Evolutionary conservation across 352 stramenopile genomes (phyloP).

Genomic region (Phytophthora lateralis): DNA sequence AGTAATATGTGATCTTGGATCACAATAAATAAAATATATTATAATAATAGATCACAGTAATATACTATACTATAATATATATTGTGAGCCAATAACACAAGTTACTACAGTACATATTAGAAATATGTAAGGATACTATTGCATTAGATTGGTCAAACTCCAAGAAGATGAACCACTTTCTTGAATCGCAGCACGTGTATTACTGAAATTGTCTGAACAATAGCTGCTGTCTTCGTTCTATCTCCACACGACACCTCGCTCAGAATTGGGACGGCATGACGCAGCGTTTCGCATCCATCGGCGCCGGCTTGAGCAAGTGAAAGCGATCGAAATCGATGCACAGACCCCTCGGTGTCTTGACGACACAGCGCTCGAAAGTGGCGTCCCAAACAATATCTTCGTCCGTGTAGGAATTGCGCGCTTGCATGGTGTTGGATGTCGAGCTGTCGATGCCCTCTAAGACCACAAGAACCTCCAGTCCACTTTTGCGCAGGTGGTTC

Average conservation of each 20-base stretch:
- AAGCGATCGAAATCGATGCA: constrained; percentile 88
- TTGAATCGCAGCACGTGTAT: no score
- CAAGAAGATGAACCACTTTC: no score
- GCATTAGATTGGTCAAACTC: no score
- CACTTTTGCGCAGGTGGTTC: constrained; percentile 65
- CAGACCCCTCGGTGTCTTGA: constrained; percentile 53
- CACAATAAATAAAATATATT: no score
- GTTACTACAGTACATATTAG: no score
- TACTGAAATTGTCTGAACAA: background rate
- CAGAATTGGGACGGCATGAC: constrained; percentile 51
- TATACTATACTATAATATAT: no score
- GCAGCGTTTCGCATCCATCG: constrained; percentile 53
- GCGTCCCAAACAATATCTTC: constrained; percentile 84
- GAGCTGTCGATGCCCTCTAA: constrained; percentile 86
- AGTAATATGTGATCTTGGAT: no score
- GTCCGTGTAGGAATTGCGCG: constrained; percentile 80
- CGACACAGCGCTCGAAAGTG: constrained; percentile 80
- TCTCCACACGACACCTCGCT: background rate
- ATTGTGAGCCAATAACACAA: no score
- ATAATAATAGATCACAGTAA: no score
- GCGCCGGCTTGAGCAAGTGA: constrained; percentile 70
- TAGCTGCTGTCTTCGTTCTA: background rate
- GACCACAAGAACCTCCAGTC: constrained; percentile 82
- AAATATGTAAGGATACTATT: no score
- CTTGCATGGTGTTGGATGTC: constrained; percentile 90